These are phyloP conservation scores for Fennellomyces sp. DNA, from an alignment of 371 early-diverging fungal species.

Conservation along the genomic window DNA sequence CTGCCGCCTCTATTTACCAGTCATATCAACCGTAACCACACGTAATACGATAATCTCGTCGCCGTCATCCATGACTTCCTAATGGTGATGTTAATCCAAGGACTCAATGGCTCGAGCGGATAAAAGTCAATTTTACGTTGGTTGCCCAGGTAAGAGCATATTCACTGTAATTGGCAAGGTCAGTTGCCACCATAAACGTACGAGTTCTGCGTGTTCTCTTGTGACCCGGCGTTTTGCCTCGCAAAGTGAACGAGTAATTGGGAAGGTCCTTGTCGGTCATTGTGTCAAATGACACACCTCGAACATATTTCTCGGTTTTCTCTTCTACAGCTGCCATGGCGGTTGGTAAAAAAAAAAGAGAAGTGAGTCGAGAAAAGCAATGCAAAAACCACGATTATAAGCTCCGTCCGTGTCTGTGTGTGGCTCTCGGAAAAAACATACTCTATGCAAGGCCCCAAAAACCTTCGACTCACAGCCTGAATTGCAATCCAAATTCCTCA, in stretches of 20 bases:
- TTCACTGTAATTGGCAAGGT: conserved; percentile 61
- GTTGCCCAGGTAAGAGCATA: conserved; percentile 62
- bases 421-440: too few species aligned
- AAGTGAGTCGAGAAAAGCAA: too few species aligned
- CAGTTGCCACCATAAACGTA: conserved; percentile 64
- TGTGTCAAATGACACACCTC: conserved; percentile 63
- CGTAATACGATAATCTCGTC: conserved; percentile 61
- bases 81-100: not conserved
- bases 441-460: too few species aligned
- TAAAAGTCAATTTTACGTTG: conserved; percentile 37
- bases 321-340: conserved; percentile 1
- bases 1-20: too few species aligned
- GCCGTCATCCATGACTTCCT: conserved; percentile 63
- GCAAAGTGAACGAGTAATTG: conserved; percentile 60
- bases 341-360: not conserved
- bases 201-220: conserved; percentile 50
- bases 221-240: conserved; percentile 54
- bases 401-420: not conserved
- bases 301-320: conserved; percentile 42
- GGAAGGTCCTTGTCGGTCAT: conserved; percentile 58
- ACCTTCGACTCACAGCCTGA: too few species aligned
- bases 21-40: conserved; percentile 49
- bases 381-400: not conserved
- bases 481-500: too few species aligned
- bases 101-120: not conserved